These are phyloP conservation scores for Gnomoniopsis sp. DNA, from an alignment of 2,329 filamentous ascomycete species.

Conservation along the genomic window DNA sequence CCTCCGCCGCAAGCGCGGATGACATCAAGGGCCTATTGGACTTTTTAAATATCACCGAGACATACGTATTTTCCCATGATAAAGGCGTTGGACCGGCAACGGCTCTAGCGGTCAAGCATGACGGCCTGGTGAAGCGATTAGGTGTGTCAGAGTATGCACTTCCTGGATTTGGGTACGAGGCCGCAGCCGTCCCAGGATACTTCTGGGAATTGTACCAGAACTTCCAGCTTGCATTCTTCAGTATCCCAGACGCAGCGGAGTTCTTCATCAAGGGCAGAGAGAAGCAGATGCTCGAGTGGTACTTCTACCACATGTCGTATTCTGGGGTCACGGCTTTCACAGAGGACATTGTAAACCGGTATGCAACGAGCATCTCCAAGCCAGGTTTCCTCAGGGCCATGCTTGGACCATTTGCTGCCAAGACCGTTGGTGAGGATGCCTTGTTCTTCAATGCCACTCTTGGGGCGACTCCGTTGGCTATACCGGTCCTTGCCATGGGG, in stretches of 20 bases:
- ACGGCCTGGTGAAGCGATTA: slow-evolving; percentile 31
- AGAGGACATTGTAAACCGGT: slow-evolving; percentile 35
- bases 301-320: slow-evolving; percentile 43
- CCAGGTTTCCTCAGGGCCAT: slow-evolving; percentile 39
- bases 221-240: slow-evolving; percentile 42
- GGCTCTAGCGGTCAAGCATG: slow-evolving; percentile 36
- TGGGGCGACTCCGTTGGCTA: slow-evolving; percentile 22
- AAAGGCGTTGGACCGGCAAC: slow-evolving; percentile 40
- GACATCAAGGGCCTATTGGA: slow-evolving; percentile 37
- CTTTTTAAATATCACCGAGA: slow-evolving; percentile 37
- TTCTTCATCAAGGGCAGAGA: slow-evolving; percentile 42
- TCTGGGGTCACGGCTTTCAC: slow-evolving; percentile 34
- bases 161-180: slow-evolving; percentile 38
- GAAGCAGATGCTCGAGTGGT: slow-evolving; percentile 41
- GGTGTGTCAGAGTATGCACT: slow-evolving; percentile 37
- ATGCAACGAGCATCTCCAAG: slow-evolving; percentile 37
- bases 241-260: slow-evolving; percentile 42
- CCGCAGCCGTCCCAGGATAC: slow-evolving; percentile 25
- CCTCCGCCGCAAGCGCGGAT: slow-evolving; percentile 34
- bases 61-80: slow-evolving; percentile 43
- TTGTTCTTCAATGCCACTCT: slow-evolving; percentile 33
- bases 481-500: slow-evolving; percentile 30
- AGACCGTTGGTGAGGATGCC: slow-evolving; percentile 30
- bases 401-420: slow-evolving; percentile 33
- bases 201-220: slow-evolving; percentile 38